These are phyloP conservation scores for Croton setiger DNA, from an alignment of 441 rosid species.

Conservation along the genomic window DNA sequence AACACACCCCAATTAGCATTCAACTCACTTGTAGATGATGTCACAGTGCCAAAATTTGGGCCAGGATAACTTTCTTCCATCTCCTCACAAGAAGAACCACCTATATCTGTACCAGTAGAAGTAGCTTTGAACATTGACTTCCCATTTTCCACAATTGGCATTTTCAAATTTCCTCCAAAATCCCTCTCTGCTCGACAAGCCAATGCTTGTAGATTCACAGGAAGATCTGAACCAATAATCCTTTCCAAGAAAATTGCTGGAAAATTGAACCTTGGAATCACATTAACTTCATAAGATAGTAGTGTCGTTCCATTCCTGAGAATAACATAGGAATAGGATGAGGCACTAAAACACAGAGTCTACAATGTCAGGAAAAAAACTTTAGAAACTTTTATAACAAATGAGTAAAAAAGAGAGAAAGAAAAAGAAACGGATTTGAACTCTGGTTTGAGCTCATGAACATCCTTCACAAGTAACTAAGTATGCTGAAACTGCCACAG, in stretches of 20 bases:
- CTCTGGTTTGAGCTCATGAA: background rate
- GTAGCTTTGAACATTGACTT: slow-evolving; percentile 26
- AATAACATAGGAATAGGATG: background rate
- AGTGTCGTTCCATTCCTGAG: slow-evolving; percentile 55
- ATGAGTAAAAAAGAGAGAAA: background rate
- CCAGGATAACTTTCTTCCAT: slow-evolving; percentile 30
- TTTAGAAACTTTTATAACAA: background rate
- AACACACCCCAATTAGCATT: slow-evolving; percentile 69
- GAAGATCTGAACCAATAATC: slow-evolving; percentile 92
- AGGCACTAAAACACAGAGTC: background rate
- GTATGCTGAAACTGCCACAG: background rate
- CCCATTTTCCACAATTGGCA: slow-evolving; percentile 30
- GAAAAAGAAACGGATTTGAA: background rate
- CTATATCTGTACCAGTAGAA: slow-evolving; percentile 34
- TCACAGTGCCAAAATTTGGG: slow-evolving; percentile 39
- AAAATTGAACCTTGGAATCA: slow-evolving; percentile 85
- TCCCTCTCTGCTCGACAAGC: slow-evolving; percentile 74
- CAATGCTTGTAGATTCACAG: slow-evolving; percentile 87
- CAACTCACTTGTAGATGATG: slow-evolving; percentile 48
- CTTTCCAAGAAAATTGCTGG: slow-evolving; percentile 94
- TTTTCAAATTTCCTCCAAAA: slow-evolving; percentile 41
- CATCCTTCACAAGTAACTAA: background rate
- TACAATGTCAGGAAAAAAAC: background rate
- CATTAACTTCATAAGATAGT: slow-evolving; percentile 84
- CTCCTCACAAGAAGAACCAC: slow-evolving; percentile 28